Percentiles rank a stretch among this genome's conserved stretches.
Conservation (phyloP, 495 filamentous ascomycete genomes). For the Tuber magnatum region DNA sequence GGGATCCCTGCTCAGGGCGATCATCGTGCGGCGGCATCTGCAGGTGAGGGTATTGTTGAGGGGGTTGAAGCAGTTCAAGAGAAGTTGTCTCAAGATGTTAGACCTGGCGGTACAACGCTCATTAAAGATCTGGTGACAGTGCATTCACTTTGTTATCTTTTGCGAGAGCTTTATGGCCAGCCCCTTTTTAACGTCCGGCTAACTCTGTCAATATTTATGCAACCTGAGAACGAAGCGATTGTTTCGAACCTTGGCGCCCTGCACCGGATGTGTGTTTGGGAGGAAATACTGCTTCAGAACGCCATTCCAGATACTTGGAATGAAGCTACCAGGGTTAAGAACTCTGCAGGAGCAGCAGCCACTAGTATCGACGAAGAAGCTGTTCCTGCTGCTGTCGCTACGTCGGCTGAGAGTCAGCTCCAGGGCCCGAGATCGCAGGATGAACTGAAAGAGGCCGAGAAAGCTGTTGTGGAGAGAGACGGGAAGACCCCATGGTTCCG, state of each 20-base stretch:
- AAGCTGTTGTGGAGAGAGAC: constrained; percentile 43
- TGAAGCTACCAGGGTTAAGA: constrained; percentile 53
- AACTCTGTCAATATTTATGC: constrained; percentile 55
- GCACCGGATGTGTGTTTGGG: constrained; percentile 69
- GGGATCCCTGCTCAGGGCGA: constrained; percentile 26
- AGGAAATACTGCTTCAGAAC: constrained; percentile 68
- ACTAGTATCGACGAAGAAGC: constrained; percentile 43
- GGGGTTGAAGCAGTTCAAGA: constrained; percentile 35
- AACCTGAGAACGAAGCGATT: constrained; percentile 40
- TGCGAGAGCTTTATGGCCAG: constrained; percentile 64
- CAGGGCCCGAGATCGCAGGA: constrained; percentile 31
- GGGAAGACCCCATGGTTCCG: constrained; percentile 56
- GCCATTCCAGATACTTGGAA: constrained; percentile 61
- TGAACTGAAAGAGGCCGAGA: constrained; percentile 43
- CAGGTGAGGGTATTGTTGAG: constrained; percentile 33
- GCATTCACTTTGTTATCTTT: constrained; percentile 63
- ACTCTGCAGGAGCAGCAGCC: constrained; percentile 46
- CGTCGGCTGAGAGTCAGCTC: constrained; percentile 20
- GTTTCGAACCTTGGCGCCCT: constrained; percentile 59
- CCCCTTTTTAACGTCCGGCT: constrained; percentile 57
- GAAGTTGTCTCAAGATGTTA: constrained; percentile 41
- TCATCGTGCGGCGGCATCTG: constrained; percentile 27
- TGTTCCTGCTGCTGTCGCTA: constrained; percentile 23
- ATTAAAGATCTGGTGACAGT: constrained; percentile 69
- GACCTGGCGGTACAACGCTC: constrained; percentile 59